Percentiles rank a stretch among this genome's conserved stretches.
Evolutionary conservation across 164 flowering plant species (phyloP).

Genomic region (grape (Vitis vinifera)): DNA sequence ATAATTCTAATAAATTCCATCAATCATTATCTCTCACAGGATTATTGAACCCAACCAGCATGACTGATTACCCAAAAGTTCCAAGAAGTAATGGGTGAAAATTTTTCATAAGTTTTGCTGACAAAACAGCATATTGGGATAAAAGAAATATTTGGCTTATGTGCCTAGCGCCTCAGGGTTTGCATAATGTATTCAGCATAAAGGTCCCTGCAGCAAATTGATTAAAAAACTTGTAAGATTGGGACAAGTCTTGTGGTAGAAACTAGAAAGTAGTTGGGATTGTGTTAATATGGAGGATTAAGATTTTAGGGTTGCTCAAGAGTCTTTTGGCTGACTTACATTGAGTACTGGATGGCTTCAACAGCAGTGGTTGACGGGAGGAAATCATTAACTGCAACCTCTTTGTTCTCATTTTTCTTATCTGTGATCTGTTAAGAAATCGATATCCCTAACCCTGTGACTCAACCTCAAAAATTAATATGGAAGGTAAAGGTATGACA

Average conservation of each 20-base stretch:
- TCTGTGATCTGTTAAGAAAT: slow-evolving; percentile 34
- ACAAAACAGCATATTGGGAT: slow-evolving; percentile 9
- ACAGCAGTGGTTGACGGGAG: slow-evolving; percentile 47
- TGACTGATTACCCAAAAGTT: not conserved
- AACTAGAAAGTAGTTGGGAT: too few relatives aligned
- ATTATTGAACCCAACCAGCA: not conserved
- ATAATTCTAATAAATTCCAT: not conserved
- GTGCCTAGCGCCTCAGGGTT: slow-evolving; percentile 39
- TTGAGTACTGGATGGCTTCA: slow-evolving; percentile 68
- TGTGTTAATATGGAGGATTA: not conserved
- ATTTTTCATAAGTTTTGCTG: not conserved
- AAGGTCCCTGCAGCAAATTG: slow-evolving; percentile 42
- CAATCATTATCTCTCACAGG: not conserved
- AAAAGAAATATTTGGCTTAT: not conserved
- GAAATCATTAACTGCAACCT: slow-evolving; percentile 70
- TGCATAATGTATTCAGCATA: slow-evolving; percentile 54
- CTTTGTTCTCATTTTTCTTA: slow-evolving; percentile 82
- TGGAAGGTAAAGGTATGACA: not conserved
- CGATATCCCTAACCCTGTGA: not conserved
- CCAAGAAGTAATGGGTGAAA: not conserved
- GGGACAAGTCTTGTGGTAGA: not conserved
- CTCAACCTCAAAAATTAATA: not conserved
- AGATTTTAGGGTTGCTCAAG: not conserved
- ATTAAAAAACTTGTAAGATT: not conserved
- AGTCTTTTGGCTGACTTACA: slow-evolving; percentile 33